Evolutionary conservation across 352 stramenopile genomes (phyloP).

Genomic region (Thraustotheca clavata): DNA sequence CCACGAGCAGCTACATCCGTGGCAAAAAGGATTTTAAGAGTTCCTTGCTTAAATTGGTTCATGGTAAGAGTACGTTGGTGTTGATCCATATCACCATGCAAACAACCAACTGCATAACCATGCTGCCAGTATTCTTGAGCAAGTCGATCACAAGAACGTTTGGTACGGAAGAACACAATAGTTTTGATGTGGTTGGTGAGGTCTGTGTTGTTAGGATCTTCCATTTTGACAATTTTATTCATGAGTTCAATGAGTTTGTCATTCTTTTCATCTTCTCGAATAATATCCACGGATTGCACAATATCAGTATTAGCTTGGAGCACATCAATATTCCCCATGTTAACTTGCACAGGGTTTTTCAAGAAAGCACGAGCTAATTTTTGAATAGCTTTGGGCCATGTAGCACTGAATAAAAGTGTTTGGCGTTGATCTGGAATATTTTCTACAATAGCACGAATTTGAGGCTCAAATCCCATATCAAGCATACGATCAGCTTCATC

Average conservation of each 20-base stretch:
- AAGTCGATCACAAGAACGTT: slow-evolving; percentile 79
- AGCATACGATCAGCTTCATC: slow-evolving; percentile 96
- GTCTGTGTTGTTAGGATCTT: slow-evolving; percentile 67
- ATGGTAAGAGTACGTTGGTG: slow-evolving; percentile 75
- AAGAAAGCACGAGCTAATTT: slow-evolving; percentile 85
- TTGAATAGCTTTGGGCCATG: slow-evolving; percentile 80
- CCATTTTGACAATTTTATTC: slow-evolving; percentile 52
- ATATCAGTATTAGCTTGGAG: slow-evolving; percentile 87
- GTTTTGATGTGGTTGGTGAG: slow-evolving; percentile 86
- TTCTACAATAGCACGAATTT: slow-evolving; percentile 86
- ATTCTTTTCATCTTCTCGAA: slow-evolving; percentile 64
- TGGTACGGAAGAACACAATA: slow-evolving; percentile 94
- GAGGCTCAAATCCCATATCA: slow-evolving; percentile 92
- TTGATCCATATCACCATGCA: slow-evolving; percentile 96
- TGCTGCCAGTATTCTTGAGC: slow-evolving; percentile 81
- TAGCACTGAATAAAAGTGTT: slow-evolving; percentile 96
- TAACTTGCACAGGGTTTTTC: slow-evolving; percentile 82
- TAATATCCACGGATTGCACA: slow-evolving; percentile 77
- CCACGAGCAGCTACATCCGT: slow-evolving; percentile 91
- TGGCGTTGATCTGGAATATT: slow-evolving; percentile 91
- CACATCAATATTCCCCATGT: slow-evolving; percentile 88
- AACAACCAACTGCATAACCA: slow-evolving; percentile 86
- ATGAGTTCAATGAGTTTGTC: slow-evolving; percentile 98
- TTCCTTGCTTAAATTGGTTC: slow-evolving; percentile 81
- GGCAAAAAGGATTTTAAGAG: slow-evolving; percentile 89